Percentiles rank a stretch among this genome's conserved stretches.
Conservation (phyloP, 441 rosid genomes). For the Omphalea diandra region DNA sequence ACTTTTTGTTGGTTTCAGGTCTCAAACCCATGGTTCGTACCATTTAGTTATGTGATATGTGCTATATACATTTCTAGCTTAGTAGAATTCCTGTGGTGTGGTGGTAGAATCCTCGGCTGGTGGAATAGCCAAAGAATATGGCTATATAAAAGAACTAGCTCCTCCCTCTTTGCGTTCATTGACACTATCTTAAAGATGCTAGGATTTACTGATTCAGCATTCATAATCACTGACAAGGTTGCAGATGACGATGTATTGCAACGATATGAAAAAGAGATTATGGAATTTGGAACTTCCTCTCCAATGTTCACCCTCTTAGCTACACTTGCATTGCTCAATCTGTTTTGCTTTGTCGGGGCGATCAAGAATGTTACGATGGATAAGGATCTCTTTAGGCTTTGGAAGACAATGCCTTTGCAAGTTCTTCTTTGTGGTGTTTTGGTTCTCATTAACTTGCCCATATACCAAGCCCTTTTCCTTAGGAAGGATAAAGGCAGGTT, state of each 20-base stretch:
- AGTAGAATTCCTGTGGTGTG: slow-evolving; percentile 46
- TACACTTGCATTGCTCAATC: slow-evolving; percentile 50
- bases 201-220: slow-evolving; percentile 47
- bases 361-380: slow-evolving; percentile 21
- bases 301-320: slow-evolving; percentile 54
- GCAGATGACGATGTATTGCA: slow-evolving; percentile 48
- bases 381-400: background rate
- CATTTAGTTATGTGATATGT: slow-evolving; percentile 47
- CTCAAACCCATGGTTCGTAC: slow-evolving; percentile 56
- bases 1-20: slow-evolving; percentile 31
- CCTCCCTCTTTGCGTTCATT: slow-evolving; percentile 52
- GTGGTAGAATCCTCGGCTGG: slow-evolving; percentile 71
- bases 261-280: slow-evolving; percentile 49
- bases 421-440: slow-evolving; percentile 40
- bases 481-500: slow-evolving; percentile 56
- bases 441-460: slow-evolving; percentile 52
- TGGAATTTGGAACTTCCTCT: slow-evolving; percentile 65
- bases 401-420: slow-evolving; percentile 38
- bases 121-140: slow-evolving; percentile 67
- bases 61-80: slow-evolving; percentile 37
- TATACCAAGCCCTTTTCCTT: slow-evolving; percentile 50
- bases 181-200: slow-evolving; percentile 36
- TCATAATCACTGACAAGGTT: slow-evolving; percentile 60
- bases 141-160: slow-evolving; percentile 59
- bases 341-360: slow-evolving; percentile 39